Conservation (phyloP, 2,329 filamentous ascomycete species). For the Emydomyces testavorans region DNA sequence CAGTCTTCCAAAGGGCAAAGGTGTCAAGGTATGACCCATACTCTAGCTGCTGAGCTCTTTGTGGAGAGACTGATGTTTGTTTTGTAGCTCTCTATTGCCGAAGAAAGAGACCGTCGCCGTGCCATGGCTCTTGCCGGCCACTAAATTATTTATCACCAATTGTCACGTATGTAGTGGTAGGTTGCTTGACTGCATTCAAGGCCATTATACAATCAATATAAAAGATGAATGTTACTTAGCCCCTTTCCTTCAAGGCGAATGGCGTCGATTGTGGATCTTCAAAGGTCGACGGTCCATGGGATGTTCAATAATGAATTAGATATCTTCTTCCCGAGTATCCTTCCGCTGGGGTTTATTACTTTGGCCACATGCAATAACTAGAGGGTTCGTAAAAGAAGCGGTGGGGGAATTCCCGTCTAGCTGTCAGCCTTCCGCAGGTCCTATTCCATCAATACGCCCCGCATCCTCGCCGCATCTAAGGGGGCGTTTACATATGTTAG, state of each 20-base stretch:
- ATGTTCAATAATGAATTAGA: slow-evolving; percentile 4
- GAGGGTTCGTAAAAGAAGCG: no score
- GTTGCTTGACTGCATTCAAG: neutral
- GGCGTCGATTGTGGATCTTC: slow-evolving; percentile 7
- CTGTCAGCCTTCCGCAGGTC: no score
- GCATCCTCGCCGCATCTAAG: no score
- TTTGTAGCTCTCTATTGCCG: slow-evolving; percentile 74
- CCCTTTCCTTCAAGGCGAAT: slow-evolving; percentile 8
- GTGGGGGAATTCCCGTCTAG: no score
- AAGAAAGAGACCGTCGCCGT: slow-evolving; percentile 97
- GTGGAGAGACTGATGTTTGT: slow-evolving; percentile 18
- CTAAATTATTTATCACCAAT: slow-evolving; percentile 26
- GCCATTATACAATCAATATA: slow-evolving; percentile 2
- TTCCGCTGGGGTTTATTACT: no score
- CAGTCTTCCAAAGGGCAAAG: slow-evolving; percentile 99
- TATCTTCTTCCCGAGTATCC: no score
- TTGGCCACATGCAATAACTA: no score
- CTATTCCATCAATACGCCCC: no score
- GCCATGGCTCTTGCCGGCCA: slow-evolving; percentile 49
- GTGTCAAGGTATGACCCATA: slow-evolving; percentile 84
- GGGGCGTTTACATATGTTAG: no score
- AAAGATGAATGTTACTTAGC: slow-evolving; percentile 5
- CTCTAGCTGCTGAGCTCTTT: slow-evolving; percentile 10
- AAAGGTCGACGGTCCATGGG: neutral
- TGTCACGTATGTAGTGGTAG: slow-evolving; percentile 1